Conservation (phyloP, 495 filamentous ascomycete genomes). For the Aspergillus conjunctus region DNA sequence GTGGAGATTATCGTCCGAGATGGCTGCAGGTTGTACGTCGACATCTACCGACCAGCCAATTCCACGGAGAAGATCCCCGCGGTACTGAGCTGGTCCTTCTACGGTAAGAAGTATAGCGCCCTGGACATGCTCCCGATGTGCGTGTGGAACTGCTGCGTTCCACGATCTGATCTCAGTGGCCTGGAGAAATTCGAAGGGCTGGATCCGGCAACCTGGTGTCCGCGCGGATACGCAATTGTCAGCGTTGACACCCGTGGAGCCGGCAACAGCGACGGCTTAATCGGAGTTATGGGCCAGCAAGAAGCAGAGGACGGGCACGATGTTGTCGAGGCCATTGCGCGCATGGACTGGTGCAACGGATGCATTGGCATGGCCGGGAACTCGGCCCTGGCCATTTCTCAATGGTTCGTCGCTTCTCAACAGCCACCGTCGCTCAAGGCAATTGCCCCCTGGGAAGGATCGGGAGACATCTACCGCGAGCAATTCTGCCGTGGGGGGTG, state of each 20-base stretch:
- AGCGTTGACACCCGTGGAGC: constrained; percentile 47
- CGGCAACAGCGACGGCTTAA: constrained; percentile 39
- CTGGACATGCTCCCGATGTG: constrained; percentile 34
- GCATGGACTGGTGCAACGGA: constrained; percentile 48
- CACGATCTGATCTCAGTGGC: constrained; percentile 26
- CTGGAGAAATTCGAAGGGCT: constrained; percentile 50
- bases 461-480: constrained; percentile 48
- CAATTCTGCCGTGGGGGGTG: constrained; percentile 38
- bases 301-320: constrained; percentile 50
- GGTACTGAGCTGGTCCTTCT: constrained; percentile 39
- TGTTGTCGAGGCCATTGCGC: constrained; percentile 44
- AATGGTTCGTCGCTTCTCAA: constrained; percentile 45
- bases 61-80: constrained; percentile 37
- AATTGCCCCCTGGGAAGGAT: constrained; percentile 52
- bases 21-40: constrained; percentile 33
- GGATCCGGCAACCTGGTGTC: constrained; percentile 45
- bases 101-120: constrained; percentile 40
- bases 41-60: constrained; percentile 40
- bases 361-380: constrained; percentile 49
- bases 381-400: constrained; percentile 38
- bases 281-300: constrained; percentile 45
- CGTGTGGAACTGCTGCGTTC: constrained; percentile 32
- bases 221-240: constrained; percentile 48
- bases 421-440: constrained; percentile 45
- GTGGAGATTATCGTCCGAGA: constrained; percentile 37